phyloP scores from a whole-genome alignment of 345 rosid genomes.

The Salix arbutifolia region DNA sequence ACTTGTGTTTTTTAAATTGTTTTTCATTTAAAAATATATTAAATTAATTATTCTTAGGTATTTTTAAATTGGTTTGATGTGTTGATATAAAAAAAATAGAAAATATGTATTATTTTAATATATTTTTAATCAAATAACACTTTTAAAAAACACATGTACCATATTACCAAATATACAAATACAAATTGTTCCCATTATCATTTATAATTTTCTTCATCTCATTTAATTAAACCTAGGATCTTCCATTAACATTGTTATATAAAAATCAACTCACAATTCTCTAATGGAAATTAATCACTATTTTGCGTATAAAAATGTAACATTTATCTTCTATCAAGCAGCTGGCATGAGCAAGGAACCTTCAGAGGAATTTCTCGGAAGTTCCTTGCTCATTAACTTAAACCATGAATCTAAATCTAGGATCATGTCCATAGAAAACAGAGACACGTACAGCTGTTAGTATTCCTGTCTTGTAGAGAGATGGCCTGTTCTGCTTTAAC shows the following conservation, averaged over 20 bases:
- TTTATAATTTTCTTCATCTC: not conserved
- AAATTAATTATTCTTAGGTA: too few species aligned
- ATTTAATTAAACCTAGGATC: not conserved
- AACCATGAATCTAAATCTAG: not conserved
- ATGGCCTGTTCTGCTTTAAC: not conserved
- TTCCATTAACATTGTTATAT: not conserved
- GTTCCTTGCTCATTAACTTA: not conserved
- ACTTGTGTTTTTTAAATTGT: too few species aligned
- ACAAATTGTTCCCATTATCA: not conserved
- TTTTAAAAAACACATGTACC: too few species aligned
- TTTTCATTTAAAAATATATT: too few species aligned
- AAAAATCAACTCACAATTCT: not conserved
- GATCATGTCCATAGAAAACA: not conserved
- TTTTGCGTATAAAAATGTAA: not conserved
- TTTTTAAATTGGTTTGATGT: too few species aligned
- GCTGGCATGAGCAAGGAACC: not conserved
- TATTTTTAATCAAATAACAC: too few species aligned
- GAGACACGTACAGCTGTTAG: conserved; percentile 12
- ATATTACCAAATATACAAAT: not conserved
- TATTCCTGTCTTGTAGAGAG: not conserved
- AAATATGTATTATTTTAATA: too few species aligned
- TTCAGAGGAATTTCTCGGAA: conserved; percentile 8
- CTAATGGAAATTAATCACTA: not conserved
- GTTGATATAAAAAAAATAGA: too few species aligned
- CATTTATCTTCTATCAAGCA: not conserved